Evolutionary conservation across 2,329 filamentous ascomycete species (phyloP).

Genomic region (Alternaria rosae): DNA sequence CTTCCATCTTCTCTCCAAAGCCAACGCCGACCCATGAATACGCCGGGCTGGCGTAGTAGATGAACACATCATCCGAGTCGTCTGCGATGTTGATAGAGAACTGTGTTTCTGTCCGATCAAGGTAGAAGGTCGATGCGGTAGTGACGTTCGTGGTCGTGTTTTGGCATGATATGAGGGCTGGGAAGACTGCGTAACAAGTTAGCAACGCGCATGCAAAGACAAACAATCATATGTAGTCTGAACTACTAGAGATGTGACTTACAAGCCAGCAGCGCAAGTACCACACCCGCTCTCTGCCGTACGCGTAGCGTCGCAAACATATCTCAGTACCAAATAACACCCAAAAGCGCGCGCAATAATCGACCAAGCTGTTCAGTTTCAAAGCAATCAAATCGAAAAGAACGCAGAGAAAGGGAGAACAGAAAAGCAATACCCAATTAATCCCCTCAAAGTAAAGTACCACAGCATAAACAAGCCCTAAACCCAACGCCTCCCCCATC

Average conservation of each 20-base stretch:
- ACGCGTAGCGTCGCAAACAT: constrained; percentile 5
- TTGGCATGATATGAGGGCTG: constrained; percentile 23
- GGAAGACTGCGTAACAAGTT: constrained; percentile 21
- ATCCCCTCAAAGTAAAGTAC: not conserved
- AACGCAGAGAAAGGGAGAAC: not conserved
- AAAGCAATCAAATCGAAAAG: constrained; percentile 1
- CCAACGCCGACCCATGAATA: constrained; percentile 57
- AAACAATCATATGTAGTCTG: not conserved
- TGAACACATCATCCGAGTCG: constrained; percentile 43
- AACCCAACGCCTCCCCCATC: not conserved
- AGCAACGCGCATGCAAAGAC: not conserved
- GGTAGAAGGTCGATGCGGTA: constrained; percentile 43
- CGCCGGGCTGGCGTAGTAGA: constrained; percentile 45
- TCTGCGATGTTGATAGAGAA: constrained; percentile 47
- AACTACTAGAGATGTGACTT: constrained; percentile 2
- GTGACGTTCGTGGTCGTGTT: constrained; percentile 18
- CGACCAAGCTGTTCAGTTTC: not conserved
- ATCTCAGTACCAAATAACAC: not conserved
- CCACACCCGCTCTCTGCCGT: constrained; percentile 4
- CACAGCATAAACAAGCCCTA: constrained; percentile 1
- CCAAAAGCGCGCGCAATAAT: not conserved
- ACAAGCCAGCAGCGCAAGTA: constrained; percentile 21
- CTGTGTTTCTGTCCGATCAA: constrained; percentile 42
- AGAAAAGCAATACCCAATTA: not conserved
- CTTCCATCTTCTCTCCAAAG: constrained; percentile 53